Evolutionary conservation across 495 filamentous ascomycete species (phyloP).

Genomic region (Apodospora peruviana): DNA sequence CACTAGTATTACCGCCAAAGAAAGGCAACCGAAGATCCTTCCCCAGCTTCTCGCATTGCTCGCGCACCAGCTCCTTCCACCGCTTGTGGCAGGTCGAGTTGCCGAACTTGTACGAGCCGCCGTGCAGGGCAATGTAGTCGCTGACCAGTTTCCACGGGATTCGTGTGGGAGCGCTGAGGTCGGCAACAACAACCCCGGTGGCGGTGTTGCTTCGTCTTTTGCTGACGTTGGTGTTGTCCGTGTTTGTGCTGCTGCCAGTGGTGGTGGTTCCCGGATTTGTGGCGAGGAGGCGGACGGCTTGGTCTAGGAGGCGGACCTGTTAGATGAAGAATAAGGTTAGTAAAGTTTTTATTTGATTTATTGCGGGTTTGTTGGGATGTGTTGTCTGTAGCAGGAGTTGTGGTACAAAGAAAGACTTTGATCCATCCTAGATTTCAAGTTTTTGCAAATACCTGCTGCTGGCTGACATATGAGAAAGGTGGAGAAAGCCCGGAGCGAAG

Average conservation of each 20-base stretch:
- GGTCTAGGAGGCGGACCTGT: constrained; percentile 46
- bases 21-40: constrained; percentile 10
- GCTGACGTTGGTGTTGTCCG: neutral
- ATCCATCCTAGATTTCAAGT: no score
- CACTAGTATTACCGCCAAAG: no score
- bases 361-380: neutral
- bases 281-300: constrained; percentile 38
- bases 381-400: no score
- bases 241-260: neutral
- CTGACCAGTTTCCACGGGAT: constrained; percentile 81
- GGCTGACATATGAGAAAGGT: neutral
- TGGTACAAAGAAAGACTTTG: no score
- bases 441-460: no score
- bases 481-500: neutral
- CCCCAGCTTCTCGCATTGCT: constrained; percentile 8
- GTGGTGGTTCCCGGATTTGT: neutral
- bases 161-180: constrained; percentile 31
- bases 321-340: neutral
- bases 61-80: constrained; percentile 50
- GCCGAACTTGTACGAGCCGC: constrained; percentile 80
- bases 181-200: no score
- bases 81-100: constrained; percentile 86
- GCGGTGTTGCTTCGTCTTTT: no score
- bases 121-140: constrained; percentile 62
- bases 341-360: neutral